A percentile compares a stretch with the other conserved stretches of the same genome.
phyloP scores from a whole-genome alignment of 495 filamentous ascomycete species.

The Aspergillus carlsbadensis region DNA sequence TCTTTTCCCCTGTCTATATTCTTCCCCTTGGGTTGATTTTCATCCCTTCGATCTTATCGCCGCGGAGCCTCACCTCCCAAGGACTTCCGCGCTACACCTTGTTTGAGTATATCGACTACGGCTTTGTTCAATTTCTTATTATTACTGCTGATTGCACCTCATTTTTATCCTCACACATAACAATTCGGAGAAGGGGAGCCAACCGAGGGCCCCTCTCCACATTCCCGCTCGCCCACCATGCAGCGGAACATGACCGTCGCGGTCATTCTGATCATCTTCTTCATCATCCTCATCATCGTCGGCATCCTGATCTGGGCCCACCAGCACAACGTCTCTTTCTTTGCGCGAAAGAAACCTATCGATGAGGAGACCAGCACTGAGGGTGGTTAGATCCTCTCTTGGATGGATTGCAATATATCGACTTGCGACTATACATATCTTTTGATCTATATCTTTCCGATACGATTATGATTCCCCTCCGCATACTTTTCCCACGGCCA shows the following conservation, averaged over 20 bases:
- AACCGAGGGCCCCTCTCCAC: neutral
- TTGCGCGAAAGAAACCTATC: constrained; percentile 29
- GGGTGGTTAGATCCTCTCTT: constrained; percentile 22
- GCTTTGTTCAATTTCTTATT: neutral
- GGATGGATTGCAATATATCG: neutral
- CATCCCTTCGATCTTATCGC: too few relatives aligned
- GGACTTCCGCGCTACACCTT: too few relatives aligned
- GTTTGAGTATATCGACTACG: neutral
- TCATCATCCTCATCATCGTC: constrained; percentile 67
- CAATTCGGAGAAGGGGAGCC: neutral
- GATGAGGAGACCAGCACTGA: constrained; percentile 48
- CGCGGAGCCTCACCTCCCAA: too few relatives aligned
- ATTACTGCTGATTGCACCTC: neutral
- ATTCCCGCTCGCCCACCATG: constrained; percentile 38
- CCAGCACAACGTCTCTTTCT: constrained; percentile 44
- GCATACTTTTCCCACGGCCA: too few relatives aligned
- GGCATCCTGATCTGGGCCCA: constrained; percentile 66
- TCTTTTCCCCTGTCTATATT: constrained; percentile 5
- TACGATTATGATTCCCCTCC: too few relatives aligned
- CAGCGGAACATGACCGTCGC: constrained; percentile 78
- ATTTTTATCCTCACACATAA: constrained; percentile 4
- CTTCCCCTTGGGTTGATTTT: constrained; percentile 10
- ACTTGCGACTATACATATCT: neutral
- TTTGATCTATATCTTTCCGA: neutral
- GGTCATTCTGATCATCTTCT: constrained; percentile 78